Evolutionary conservation across 225 moss, liverwort and hornwort species (phyloP).

Genomic region (Rhytidiadelphus loreus): DNA sequence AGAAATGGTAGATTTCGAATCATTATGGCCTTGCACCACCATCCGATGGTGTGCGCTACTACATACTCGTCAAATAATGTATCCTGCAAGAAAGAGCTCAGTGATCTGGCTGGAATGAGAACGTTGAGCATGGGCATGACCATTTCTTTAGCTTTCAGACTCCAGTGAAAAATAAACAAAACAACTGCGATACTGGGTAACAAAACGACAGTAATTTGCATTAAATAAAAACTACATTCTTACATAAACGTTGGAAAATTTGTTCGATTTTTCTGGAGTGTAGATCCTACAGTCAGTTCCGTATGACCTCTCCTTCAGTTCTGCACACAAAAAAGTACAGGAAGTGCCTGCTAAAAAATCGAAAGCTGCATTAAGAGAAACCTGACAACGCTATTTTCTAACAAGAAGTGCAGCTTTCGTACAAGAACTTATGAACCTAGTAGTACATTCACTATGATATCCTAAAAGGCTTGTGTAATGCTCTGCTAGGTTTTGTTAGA

Average conservation of each 20-base stretch:
- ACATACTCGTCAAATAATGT: conserved; percentile 97
- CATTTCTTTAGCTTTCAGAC: not conserved
- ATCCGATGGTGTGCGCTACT: conserved; percentile 86
- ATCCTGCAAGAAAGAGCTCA: conserved; percentile 37
- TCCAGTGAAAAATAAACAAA: not conserved
- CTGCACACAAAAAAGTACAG: conserved; percentile 28
- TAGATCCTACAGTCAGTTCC: conserved; percentile 94
- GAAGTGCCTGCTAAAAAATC: not conserved
- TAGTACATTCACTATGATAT: not conserved
- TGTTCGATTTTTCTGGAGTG: conserved; percentile 82
- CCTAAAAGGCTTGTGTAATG: not conserved
- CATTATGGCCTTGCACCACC: conserved; percentile 99
- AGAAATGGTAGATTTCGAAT: conserved; percentile 65
- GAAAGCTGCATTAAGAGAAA: not conserved
- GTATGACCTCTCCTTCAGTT: conserved; percentile 81
- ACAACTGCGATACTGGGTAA: not conserved
- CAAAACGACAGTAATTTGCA: not conserved
- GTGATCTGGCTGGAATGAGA: not conserved
- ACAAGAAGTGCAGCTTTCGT: not conserved
- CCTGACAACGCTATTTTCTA: not conserved
- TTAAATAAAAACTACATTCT: not conserved
- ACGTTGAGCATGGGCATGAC: not conserved
- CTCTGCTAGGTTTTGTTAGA: not conserved
- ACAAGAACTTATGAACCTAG: not conserved
- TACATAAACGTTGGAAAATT: conserved; percentile 84